A percentile compares a stretch with the other conserved stretches of the same genome.
phyloP scores from a whole-genome alignment of 768 basidiomycete species.

The Tylopilus balloui region DNA sequence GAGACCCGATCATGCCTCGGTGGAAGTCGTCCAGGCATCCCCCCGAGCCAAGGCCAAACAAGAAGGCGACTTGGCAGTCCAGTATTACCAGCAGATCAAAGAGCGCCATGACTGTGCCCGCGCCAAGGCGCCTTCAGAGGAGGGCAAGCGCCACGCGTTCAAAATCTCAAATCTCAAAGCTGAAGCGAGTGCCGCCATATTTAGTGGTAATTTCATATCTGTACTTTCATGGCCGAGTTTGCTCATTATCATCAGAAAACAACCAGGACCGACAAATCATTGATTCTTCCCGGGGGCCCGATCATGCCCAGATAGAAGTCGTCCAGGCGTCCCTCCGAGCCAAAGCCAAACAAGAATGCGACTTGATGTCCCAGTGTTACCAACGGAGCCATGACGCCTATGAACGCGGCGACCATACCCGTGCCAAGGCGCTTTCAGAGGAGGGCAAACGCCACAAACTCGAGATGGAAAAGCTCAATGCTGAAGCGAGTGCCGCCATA shows the following conservation, averaged over 20 bases:
- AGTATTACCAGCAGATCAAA: conserved; percentile 61
- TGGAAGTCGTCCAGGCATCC: conserved; percentile 45
- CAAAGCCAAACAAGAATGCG: conserved; percentile 72
- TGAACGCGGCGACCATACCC: conserved; percentile 59
- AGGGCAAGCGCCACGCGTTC: conserved; percentile 72
- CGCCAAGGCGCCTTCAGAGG: conserved; percentile 75
- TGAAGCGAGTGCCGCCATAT: conserved; percentile 84
- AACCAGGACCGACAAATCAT: no score
- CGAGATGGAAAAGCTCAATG: conserved; percentile 73
- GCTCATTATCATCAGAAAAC: conserved; percentile 48
- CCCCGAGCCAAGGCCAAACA: conserved; percentile 71
- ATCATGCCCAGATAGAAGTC: conserved; percentile 20
- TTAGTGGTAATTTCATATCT: conserved; percentile 40
- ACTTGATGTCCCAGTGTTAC: conserved; percentile 63
- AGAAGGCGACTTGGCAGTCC: conserved; percentile 74
- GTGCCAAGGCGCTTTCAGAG: conserved; percentile 76
- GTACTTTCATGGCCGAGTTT: not conserved
- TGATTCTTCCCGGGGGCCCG: no score
- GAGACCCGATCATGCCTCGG: not conserved
- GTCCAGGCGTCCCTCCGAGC: conserved; percentile 51
- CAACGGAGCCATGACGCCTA: conserved; percentile 73
- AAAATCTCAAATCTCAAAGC: conserved; percentile 75
- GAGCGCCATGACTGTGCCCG: conserved; percentile 62
- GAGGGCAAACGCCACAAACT: conserved; percentile 72
- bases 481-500: conserved; percentile 80